Percentiles rank a stretch among this genome's conserved stretches.
Evolutionary conservation across 768 basidiomycete genomes (phyloP).

Genomic region (Dioszegia aurantiaca): DNA sequence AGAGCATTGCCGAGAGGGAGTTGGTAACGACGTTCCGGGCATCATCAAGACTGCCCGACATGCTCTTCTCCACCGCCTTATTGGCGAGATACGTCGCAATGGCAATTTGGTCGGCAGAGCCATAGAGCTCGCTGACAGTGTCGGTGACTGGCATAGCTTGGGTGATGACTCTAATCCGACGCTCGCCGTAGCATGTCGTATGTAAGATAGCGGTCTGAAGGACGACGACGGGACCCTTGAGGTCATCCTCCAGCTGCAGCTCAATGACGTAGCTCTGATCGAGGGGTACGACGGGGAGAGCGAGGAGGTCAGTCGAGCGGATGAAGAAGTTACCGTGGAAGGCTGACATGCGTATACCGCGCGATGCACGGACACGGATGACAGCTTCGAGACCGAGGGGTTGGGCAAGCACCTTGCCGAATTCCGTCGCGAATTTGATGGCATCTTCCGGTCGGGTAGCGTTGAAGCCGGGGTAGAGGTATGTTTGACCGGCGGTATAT

Average conservation of each 20-base stretch:
- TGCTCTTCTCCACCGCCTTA: conserved; percentile 85
- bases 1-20: conserved; percentile 77
- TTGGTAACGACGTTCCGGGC: conserved; percentile 79
- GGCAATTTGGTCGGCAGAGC: conserved; percentile 84
- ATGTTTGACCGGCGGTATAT: conserved; percentile 96
- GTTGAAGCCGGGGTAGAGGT: conserved; percentile 98
- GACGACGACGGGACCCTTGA: conserved; percentile 85
- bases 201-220: conserved; percentile 92
- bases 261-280: conserved; percentile 96
- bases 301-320: conserved; percentile 90
- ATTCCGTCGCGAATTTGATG: conserved; percentile 96
- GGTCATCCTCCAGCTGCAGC: conserved; percentile 88
- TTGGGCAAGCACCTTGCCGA: conserved; percentile 85
- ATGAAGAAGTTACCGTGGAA: conserved; percentile 99
- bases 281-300: conserved; percentile 93
- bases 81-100: conserved; percentile 79
- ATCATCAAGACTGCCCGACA: conserved; percentile 83
- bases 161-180: conserved; percentile 86
- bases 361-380: conserved; percentile 95
- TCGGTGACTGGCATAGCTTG: conserved; percentile 81
- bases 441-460: conserved; percentile 92
- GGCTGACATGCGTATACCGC: conserved; percentile 90
- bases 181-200: conserved; percentile 80
- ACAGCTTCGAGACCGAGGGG: conserved; percentile 96
- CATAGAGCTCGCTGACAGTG: conserved; percentile 83